A percentile compares a stretch with the other conserved stretches of the same genome.
Conservation (phyloP, 129 eudicot species). For the Flaveria bidentis region DNA sequence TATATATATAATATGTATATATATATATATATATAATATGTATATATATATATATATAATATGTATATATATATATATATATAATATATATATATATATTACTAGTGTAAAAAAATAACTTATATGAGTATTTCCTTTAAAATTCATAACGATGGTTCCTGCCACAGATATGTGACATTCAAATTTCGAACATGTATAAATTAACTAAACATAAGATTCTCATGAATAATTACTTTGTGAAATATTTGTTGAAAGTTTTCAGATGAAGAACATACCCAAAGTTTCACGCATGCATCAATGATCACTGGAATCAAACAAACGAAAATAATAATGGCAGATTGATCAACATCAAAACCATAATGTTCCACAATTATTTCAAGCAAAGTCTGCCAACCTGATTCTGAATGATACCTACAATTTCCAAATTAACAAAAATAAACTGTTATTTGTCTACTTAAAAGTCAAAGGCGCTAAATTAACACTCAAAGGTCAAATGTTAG, state of each 20-base stretch:
- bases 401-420: conserved; percentile 88
- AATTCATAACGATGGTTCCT: no score
- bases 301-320: conserved; percentile 78
- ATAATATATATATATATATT: no score
- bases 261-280: conserved; percentile 69
- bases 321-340: conserved; percentile 70
- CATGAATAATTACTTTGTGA: not conserved
- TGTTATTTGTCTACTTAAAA: not conserved
- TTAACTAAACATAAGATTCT: not conserved
- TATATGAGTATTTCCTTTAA: no score
- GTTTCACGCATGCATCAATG: conserved; percentile 89
- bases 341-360: conserved; percentile 87
- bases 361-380: conserved; percentile 81
- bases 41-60: no score
- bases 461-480: conserved; percentile 11
- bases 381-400: conserved; percentile 91
- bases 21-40: no score
- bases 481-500: conserved; percentile 9
- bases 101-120: no score
- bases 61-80: no score
- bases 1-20: no score
- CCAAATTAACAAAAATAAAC: conserved; percentile 4
- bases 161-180: not conserved
- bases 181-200: not conserved
- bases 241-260: not conserved